Evolutionary conservation across 1,284 basidiomycete species (phyloP).

Genomic region (Apiotrichum gamsii): DNA sequence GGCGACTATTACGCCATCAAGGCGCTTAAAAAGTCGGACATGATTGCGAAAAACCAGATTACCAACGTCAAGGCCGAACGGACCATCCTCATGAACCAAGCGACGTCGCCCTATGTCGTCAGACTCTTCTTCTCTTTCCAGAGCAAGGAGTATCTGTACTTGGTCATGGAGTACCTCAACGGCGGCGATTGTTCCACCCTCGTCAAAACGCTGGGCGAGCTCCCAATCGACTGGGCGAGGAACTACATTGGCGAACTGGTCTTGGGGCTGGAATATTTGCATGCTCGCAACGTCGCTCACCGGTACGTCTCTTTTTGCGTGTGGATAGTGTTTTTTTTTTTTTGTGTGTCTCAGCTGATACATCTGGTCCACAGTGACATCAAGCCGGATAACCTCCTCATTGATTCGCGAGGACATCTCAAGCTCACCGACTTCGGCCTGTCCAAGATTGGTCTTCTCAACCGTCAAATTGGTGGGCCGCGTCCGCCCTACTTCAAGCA

Average conservation of each 20-base stretch:
- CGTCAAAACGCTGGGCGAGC: constrained; percentile 86
- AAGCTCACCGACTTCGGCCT: constrained; percentile 98
- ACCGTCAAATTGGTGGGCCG: constrained; percentile 78
- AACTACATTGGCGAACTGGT: constrained; percentile 96
- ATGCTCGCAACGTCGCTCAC: constrained; percentile 90
- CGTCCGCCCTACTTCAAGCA: constrained; percentile 53
- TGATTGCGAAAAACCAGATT: constrained; percentile 99
- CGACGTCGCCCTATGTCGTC: constrained; percentile 98
- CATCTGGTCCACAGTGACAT: constrained; percentile 86
- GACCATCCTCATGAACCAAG: constrained; percentile 99
- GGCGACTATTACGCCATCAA: constrained; percentile 99
- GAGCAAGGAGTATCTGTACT: constrained; percentile 88
- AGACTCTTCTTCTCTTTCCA: constrained; percentile 99
- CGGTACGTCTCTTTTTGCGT: constrained; percentile 62
- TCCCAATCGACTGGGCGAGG: constrained; percentile 94
- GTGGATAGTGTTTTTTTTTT: too few relatives aligned
- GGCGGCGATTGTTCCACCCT: constrained; percentile 96
- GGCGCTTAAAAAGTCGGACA: constrained; percentile 97
- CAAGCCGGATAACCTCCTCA: constrained; percentile 96
- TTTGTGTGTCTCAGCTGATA: too few relatives aligned
- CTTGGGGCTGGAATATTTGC: constrained; percentile 89
- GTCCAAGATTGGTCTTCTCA: constrained; percentile 91
- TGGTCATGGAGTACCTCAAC: constrained; percentile 97
- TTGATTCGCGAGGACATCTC: constrained; percentile 90
- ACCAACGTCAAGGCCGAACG: constrained; percentile 99